Evolutionary conservation across 768 basidiomycete genomes (phyloP).

Genomic region (Lactarius tabidus): DNA sequence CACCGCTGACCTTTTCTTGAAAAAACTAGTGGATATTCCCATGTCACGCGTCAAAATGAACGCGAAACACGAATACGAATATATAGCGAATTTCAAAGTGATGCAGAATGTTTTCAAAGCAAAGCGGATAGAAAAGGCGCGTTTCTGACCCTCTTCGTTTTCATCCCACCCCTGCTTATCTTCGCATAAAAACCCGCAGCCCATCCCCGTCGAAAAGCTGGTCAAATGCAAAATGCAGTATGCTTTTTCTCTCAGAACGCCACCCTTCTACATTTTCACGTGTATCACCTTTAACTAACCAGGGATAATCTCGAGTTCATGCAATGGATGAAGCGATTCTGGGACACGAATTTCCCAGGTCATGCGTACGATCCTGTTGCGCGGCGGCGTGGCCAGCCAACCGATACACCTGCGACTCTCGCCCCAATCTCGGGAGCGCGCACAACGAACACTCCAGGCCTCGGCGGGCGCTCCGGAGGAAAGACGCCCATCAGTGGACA

Average conservation of each 20-base stretch:
- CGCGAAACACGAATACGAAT: slow-evolving; percentile 96
- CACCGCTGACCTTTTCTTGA: not conserved
- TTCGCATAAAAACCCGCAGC: slow-evolving; percentile 54
- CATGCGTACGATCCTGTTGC: slow-evolving; percentile 82
- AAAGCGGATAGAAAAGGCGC: slow-evolving; percentile 92
- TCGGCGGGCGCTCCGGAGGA: slow-evolving; percentile 51
- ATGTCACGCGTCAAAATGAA: slow-evolving; percentile 94
- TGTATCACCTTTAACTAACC: slow-evolving; percentile 4
- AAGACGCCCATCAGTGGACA: slow-evolving; percentile 69
- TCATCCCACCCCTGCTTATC: not conserved
- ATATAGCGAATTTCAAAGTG: slow-evolving; percentile 91
- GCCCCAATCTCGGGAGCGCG: slow-evolving; percentile 50
- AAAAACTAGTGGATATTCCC: slow-evolving; percentile 73
- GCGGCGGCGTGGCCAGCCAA: slow-evolving; percentile 71
- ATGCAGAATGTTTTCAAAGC: slow-evolving; percentile 89
- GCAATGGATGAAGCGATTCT: slow-evolving; percentile 95
- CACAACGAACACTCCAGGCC: slow-evolving; percentile 34
- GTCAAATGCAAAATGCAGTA: slow-evolving; percentile 99
- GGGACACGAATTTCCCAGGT: slow-evolving; percentile 90
- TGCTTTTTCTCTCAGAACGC: slow-evolving; percentile 35
- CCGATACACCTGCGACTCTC: slow-evolving; percentile 76
- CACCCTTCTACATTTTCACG: slow-evolving; percentile 7
- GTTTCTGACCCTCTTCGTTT: slow-evolving; percentile 22
- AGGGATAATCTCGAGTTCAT: slow-evolving; percentile 98
- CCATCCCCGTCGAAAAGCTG: slow-evolving; percentile 91